Evolutionary conservation across 441 rosid species (phyloP), one percentile per base, ranked within the genome.

Genomic region (Populus hybrid): DNA sequence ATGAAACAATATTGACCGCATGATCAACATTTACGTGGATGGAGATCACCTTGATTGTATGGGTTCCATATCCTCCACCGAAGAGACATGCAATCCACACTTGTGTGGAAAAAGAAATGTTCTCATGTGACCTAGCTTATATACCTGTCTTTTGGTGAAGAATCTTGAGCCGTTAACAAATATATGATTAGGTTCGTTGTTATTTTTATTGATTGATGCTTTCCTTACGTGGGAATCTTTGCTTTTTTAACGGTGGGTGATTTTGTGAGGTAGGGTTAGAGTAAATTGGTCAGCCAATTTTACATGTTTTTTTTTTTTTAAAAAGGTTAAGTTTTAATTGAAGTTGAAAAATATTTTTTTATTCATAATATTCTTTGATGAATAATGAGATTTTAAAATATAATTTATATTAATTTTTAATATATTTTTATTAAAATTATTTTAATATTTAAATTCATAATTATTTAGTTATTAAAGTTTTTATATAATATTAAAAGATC

Each of bases 141-240:
- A 18, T 26, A 24, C 67, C 18, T 10, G 28, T 23, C 12, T 63
- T 75, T 16, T 18, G 8, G 66, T 12, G 73, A 78, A 53, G 67
- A 75, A 73, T 77, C 69, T 57, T 66, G 50, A 28, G 59, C 81
- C 85, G 63, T 70, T 73, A 3, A 76, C 79, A 67, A 50, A 36
- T 76, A 76, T 35, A 5, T 35, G 38, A 35, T 35, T 35, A 6
- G 63, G 73, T 23, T 66, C 40, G 10, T 53, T 32, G 53, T 59
- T 16, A 10, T 21, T 34, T 3, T 11, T 35, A 35, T 64, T 7
- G 16, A 11, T 30, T 21, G 46, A 36, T 2, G 72, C 38, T 35
- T 35, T 70, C 12, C 46, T 21, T 46, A 4, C 24, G 21, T 36
- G 65, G 70, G 77, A 73, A 67, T 79, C 77, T 69, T 69, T 70